A percentile compares a stretch with the other conserved stretches of the same genome.
These are phyloP conservation scores for Bothriochloa decipiens DNA, from an alignment of 176 grass and related monocot genomes.

Conservation along the genomic window DNA sequence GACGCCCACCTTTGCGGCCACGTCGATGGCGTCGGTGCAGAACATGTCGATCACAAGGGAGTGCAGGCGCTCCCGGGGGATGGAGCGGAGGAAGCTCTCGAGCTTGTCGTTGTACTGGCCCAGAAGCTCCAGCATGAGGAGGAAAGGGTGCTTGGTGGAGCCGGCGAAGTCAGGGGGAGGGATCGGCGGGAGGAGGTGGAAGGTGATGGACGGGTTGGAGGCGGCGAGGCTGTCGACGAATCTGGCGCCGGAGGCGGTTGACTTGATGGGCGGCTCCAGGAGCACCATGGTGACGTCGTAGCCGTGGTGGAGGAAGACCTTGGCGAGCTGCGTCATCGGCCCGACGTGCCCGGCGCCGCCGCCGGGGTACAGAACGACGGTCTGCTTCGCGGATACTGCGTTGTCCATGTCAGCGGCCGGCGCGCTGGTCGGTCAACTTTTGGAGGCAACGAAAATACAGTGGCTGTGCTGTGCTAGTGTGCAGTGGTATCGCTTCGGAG, in stretches of 20 bases:
- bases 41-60: conserved; percentile 36
- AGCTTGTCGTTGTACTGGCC: conserved; percentile 26
- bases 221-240: too few species aligned
- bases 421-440: background rate
- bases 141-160: conserved; percentile 9
- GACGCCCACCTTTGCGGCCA: conserved; percentile 6
- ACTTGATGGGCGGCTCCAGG: too few species aligned
- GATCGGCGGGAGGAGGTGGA: conserved; percentile 42
- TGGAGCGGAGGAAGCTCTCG: conserved; percentile 14
- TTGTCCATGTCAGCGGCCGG: background rate
- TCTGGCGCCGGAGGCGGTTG: too few species aligned
- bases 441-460: background rate
- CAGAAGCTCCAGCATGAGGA: background rate
- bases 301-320: conserved; percentile 29
- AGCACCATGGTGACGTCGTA: too few species aligned
- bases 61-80: conserved; percentile 28
- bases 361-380: conserved; percentile 22
- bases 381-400: conserved; percentile 22
- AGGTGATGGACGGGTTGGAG: too few species aligned
- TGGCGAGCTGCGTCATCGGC: conserved; percentile 36
- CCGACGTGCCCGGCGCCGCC: conserved; percentile 27
- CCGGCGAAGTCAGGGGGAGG: background rate
- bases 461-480: background rate
- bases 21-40: conserved; percentile 15
- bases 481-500: too few species aligned